Evolutionary conservation across 176 grass and related monocot genomes (phyloP).

Genomic region (Themeda triandra): DNA sequence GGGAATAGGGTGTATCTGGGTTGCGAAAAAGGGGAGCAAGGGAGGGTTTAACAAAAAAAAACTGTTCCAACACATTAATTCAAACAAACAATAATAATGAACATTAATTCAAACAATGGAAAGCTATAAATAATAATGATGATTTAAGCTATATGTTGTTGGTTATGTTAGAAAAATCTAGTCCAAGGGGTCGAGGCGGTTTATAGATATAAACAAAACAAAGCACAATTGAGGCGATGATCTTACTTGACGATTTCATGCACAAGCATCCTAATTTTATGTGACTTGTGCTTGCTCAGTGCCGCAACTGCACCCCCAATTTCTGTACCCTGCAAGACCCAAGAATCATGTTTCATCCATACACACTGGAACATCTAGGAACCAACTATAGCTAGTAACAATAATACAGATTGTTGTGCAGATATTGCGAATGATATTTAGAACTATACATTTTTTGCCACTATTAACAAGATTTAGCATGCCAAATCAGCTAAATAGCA

Average conservation of each 20-base stretch:
- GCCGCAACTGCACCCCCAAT: conserved; percentile 37
- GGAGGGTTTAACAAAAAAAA: neutral
- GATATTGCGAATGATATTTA: neutral
- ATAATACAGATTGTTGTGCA: neutral
- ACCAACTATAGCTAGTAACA: neutral
- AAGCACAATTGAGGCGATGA: neutral
- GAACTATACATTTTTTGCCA: neutral
- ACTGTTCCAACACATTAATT: neutral
- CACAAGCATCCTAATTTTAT: conserved; percentile 46
- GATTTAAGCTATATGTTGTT: neutral
- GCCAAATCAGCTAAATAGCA: neutral
- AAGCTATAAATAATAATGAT: neutral
- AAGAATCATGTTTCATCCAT: neutral
- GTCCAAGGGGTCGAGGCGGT: neutral
- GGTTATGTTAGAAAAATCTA: neutral
- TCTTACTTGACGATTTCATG: conserved; percentile 44
- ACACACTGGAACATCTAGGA: neutral
- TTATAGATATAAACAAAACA: neutral
- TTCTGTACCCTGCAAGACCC: conserved; percentile 38
- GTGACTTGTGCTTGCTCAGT: conserved; percentile 49
- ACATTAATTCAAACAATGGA: neutral
- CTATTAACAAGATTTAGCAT: neutral
- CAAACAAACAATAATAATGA: no score
- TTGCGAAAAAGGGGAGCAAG: neutral
- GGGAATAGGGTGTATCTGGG: neutral